phyloP scores from a whole-genome alignment of 495 filamentous ascomycete genomes.

The Pseudevernia furfuracea region DNA sequence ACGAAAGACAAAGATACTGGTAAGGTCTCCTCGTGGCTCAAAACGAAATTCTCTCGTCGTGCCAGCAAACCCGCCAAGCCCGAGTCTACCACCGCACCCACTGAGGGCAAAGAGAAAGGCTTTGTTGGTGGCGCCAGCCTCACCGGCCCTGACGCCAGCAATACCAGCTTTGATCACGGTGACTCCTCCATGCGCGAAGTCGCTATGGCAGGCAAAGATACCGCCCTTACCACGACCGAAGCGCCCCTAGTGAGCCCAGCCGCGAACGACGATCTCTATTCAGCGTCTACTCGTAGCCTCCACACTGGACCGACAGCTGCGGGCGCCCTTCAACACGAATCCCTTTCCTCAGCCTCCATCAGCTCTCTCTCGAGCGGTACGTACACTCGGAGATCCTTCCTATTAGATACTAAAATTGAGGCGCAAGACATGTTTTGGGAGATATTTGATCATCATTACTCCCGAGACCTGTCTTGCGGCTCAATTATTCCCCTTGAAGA shows the following conservation, averaged over 20 bases:
- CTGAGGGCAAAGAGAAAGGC: slow-evolving; percentile 26
- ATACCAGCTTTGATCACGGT: slow-evolving; percentile 33
- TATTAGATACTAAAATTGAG: too few species aligned
- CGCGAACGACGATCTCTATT: slow-evolving; percentile 18
- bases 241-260: slow-evolving; percentile 12
- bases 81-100: slow-evolving; percentile 16
- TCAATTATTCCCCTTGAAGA: too few species aligned
- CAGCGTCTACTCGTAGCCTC: slow-evolving; percentile 9
- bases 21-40: slow-evolving; percentile 53
- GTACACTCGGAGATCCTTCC: too few species aligned
- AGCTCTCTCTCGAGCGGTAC: slow-evolving; percentile 29
- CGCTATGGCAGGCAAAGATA: slow-evolving; percentile 40
- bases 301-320: slow-evolving; percentile 5
- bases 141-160: slow-evolving; percentile 30
- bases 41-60: slow-evolving; percentile 43
- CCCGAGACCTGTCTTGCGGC: too few species aligned
- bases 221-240: slow-evolving; percentile 18
- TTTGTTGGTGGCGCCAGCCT: slow-evolving; percentile 45
- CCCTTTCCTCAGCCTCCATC: slow-evolving; percentile 19
- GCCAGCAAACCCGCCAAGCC: slow-evolving; percentile 29
- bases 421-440: too few species aligned
- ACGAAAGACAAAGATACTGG: slow-evolving; percentile 32
- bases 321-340: slow-evolving; percentile 9
- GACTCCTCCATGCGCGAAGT: slow-evolving; percentile 43
- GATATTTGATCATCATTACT: too few species aligned